Evolutionary conservation across 179 eudicot genomes (phyloP).

Genomic region (Silene coronaria): DNA sequence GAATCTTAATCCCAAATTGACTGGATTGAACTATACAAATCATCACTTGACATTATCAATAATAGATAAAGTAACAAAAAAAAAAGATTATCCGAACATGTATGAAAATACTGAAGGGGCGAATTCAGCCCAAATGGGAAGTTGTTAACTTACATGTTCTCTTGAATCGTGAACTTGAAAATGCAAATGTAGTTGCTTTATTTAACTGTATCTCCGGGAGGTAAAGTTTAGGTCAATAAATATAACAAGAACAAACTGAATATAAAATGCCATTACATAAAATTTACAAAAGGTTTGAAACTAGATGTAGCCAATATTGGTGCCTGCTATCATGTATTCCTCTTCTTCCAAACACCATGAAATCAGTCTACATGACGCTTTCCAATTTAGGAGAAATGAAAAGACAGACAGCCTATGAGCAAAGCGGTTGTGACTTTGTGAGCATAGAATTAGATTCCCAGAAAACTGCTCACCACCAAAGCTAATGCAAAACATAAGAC

Average conservation of each 20-base stretch:
- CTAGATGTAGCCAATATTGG: neutral
- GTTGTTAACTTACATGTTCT: constrained; percentile 21
- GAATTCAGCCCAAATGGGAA: neutral
- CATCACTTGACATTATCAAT: neutral
- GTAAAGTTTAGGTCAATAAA: neutral
- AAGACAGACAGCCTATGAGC: neutral
- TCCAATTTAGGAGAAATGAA: neutral
- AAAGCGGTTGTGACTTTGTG: too few species aligned
- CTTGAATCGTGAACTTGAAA: constrained; percentile 7
- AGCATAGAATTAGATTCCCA: neutral
- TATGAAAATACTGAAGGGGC: neutral
- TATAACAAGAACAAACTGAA: constrained; percentile 1
- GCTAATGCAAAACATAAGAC: neutral
- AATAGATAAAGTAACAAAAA: neutral
- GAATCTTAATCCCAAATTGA: neutral
- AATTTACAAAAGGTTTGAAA: neutral
- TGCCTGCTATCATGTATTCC: neutral
- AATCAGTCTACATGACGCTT: neutral
- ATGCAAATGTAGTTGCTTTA: constrained; percentile 1
- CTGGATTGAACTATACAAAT: neutral
- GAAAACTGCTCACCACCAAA: neutral
- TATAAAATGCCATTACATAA: constrained; percentile 10
- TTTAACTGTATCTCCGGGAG: constrained; percentile 18
- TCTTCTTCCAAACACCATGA: neutral
- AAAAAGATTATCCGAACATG: neutral